Percentiles rank a stretch among this genome's conserved stretches.
phyloP scores from a whole-genome alignment of 2,329 filamentous ascomycete species.

The Dryadomyces quercivorus region DNA sequence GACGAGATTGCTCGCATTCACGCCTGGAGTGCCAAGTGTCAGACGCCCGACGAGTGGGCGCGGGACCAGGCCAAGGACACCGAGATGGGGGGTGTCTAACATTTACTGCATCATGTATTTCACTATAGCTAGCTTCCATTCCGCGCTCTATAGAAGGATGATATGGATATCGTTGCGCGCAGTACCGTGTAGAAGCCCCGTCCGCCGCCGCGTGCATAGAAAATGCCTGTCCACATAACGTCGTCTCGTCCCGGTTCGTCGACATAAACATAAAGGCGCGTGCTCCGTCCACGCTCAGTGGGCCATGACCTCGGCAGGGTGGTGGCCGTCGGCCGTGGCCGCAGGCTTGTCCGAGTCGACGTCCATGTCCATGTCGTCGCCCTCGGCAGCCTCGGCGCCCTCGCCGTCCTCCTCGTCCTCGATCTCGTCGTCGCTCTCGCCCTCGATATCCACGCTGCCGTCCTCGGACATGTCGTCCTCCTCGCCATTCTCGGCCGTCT shows the following conservation, averaged over 20 bases:
- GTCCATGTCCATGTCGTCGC: conserved; percentile 19
- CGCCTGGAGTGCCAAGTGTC: conserved; percentile 90
- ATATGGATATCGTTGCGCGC: background rate
- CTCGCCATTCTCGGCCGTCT: conserved; percentile 17
- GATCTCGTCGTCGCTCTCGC: conserved; percentile 26
- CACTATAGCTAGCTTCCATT: background rate
- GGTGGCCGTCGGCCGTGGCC: conserved; percentile 2
- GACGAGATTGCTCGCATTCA: conserved; percentile 84
- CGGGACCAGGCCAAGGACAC: conserved; percentile 41
- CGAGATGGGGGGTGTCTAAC: conserved; percentile 30
- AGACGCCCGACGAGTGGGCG: conserved; percentile 83
- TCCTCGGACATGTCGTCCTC: conserved; percentile 26
- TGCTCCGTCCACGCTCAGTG: conserved; percentile 9
- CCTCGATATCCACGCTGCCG: conserved; percentile 26
- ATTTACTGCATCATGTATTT: conserved; percentile 6
- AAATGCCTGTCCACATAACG: background rate
- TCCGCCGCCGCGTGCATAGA: background rate
- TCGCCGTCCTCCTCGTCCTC: conserved; percentile 21
- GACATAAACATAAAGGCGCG: no score
- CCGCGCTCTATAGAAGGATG: background rate
- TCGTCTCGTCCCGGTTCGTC: background rate
- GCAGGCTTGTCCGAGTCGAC: conserved; percentile 19
- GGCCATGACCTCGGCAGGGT: conserved; percentile 17
- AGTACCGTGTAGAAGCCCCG: background rate
- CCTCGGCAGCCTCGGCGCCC: conserved; percentile 14